Evolutionary conservation across 768 basidiomycete genomes (phyloP), one percentile per base, ranked within the genome.

Genomic region (Rhodotorula graminis): DNA sequence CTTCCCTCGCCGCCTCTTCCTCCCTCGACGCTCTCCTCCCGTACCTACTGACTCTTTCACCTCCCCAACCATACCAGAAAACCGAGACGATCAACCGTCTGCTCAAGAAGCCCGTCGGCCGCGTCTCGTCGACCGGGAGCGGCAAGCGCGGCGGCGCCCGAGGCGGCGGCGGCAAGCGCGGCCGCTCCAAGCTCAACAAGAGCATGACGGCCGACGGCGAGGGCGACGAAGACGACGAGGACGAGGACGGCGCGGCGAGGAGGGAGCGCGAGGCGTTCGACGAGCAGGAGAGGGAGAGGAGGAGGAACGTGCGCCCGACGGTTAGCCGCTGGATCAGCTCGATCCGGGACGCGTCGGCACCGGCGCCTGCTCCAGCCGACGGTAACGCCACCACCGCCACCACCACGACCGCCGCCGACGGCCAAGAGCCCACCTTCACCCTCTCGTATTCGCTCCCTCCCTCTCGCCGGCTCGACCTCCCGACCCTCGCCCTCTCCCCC

Each of bases 31-130:
- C n/a, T n/a, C n/a, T 49, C 23, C 21, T 25, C 49, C 21, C 3
- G 8, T 50, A 19, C 2, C 21, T 50, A 19, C 21, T 8, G 23
- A 23, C 8, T 23, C 23, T 23, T 5, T 8, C 49, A 4, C 19
- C 7, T 25, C 19, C 49, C 9, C 21, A 50, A 19, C 4, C 23
- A n/a, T n/a, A n/a, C n/a, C 61, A 65, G 62, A 73, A 92, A 90
- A 87, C 87, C 33, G 92, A 93, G 77, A 93, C 92, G 0, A 93
- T 93, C 80, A 92, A 92, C 77, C 88, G 92, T 40, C 84, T 93
- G 23, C 85, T 93, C 21, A 91, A 91, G 80, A 93, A 92, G 80
- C 90, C 91, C 78, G 87, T 88, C 50, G 75, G 74, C 1, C 69
- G 69, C 33, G 55, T 61, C 40, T 67, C 65, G 42, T 40, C 62